Base-by-base conservation (phyloP, 2,329 filamentous ascomycete species). In the Neofusicoccum laricinum region DNA sequence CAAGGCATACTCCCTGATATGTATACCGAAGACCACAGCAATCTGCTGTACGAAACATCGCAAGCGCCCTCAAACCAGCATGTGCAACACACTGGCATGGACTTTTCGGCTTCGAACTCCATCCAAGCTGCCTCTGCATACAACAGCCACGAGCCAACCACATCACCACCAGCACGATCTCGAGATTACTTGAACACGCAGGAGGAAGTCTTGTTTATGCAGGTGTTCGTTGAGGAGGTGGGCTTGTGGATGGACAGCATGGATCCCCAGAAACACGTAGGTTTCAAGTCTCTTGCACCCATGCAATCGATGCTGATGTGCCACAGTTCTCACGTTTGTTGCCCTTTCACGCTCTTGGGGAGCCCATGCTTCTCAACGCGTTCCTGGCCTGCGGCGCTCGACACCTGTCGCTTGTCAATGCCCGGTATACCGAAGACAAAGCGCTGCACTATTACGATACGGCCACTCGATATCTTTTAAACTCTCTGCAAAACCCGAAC, bases 231-330 rank as follows among this genome's bases (percentile, higher is more conserved):
- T 6, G 90, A 96, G 71, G 90, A 97, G 68, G 91, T 98, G 2
- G 93, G 90, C 0, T 78, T 92, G 2, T 97, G 94, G 92, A 96
- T 98, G 91, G 94, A 97, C 77, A 91, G 88, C 46, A 88, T 97
- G 81, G 92, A 96, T 78, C 84, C 87, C 38, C 84, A 89, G 68
- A 94, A 94, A 78, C 91, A 96, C 73, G 83, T 86, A 76, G 66
- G 81, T 45, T 19, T 30, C 17, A 12, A 30, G 14, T 51, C 46
- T 66, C 68, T 1, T 30, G 68, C 69, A 46, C 38, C 46, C 43
- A 66, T 69, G 68, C 69, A 65, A 21, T 12, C 57, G 53, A 32
- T 32, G 4, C 34, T 69, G 45, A 68, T 57, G n/a, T 17, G 43
- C 10, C 25, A 5, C 51, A 87, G 80, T 97, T 97, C 75, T 92